Conservation (phyloP, 768 basidiomycete species). For the Suillus fuscotomentosus region DNA sequence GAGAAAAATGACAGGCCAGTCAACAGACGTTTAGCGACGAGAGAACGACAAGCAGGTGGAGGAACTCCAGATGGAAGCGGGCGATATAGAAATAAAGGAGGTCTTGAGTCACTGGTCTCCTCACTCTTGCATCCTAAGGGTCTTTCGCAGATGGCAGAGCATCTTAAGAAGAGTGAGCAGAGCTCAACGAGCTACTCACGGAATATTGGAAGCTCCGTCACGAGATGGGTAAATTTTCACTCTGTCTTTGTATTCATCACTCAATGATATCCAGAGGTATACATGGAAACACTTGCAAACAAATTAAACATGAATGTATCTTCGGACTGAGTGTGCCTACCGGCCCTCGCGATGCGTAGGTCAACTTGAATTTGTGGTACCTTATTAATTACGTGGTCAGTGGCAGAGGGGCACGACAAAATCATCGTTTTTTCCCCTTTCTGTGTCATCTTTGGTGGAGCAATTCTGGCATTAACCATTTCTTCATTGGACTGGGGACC, state of each 20-base stretch:
- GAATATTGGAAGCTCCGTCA: slow-evolving; percentile 85
- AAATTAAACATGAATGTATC: slow-evolving; percentile 63
- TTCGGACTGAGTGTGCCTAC: slow-evolving; percentile 14
- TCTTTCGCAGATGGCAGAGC: slow-evolving; percentile 65
- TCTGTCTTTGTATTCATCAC: not conserved
- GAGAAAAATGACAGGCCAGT: slow-evolving; percentile 72
- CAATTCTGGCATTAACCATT: slow-evolving; percentile 79
- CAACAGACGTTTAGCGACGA: slow-evolving; percentile 70
- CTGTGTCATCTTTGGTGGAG: slow-evolving; percentile 32
- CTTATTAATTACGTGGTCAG: not conserved
- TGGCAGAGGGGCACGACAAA: not conserved
- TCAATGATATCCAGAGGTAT: slow-evolving; percentile 54
- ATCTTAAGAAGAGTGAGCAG: slow-evolving; percentile 66
- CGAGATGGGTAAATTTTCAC: slow-evolving; percentile 55
- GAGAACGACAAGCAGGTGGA: slow-evolving; percentile 81
- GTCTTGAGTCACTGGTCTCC: slow-evolving; percentile 2
- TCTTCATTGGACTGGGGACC: slow-evolving; percentile 51
- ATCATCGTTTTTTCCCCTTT: slow-evolving; percentile 33
- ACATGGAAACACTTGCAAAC: slow-evolving; percentile 84
- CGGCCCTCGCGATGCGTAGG: not conserved
- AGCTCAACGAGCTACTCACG: slow-evolving; percentile 73
- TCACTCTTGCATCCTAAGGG: not conserved
- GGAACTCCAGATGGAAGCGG: slow-evolving; percentile 69
- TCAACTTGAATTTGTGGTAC: not conserved
- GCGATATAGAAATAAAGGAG: slow-evolving; percentile 63